Percentiles rank a stretch among this genome's conserved stretches.
Evolutionary conservation across 2,329 filamentous ascomycete genomes (phyloP).

Genomic region (Alternaria conjuncta): DNA sequence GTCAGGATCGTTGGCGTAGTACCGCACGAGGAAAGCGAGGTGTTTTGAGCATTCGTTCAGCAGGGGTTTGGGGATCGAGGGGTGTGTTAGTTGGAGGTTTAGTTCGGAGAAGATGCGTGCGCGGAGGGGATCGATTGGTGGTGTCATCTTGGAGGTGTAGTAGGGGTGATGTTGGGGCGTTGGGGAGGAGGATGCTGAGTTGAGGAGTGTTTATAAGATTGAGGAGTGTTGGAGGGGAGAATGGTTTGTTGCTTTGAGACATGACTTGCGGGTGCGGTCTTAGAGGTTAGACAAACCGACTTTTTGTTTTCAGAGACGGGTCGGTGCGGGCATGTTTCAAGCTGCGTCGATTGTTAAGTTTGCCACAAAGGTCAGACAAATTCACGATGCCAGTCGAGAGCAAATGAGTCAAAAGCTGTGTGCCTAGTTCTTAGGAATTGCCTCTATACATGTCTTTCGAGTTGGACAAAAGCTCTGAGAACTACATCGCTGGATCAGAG

Average conservation of each 20-base stretch:
- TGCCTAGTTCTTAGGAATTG: background rate
- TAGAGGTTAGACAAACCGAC: background rate
- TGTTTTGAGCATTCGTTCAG: background rate
- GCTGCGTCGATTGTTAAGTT: background rate
- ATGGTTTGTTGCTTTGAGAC: background rate
- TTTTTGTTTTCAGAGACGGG: background rate
- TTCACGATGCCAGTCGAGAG: fast-evolving
- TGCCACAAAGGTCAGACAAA: background rate
- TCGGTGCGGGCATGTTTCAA: background rate
- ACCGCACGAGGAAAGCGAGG: background rate
- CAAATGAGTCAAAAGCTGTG: background rate
- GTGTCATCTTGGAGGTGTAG: no score
- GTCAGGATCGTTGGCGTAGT: background rate
- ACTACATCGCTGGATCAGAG: slow-evolving; percentile 17
- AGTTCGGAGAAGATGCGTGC: slow-evolving; percentile 7
- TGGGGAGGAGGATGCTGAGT: background rate
- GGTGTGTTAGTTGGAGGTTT: background rate
- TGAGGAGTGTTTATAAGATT: background rate
- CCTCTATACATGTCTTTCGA: background rate
- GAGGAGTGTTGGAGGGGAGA: fast-evolving
- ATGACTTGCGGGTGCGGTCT: fast-evolving
- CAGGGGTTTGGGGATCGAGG: background rate
- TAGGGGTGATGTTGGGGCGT: no score
- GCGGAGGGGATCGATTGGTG: background rate
- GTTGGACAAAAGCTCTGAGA: no score